Percentiles rank a stretch among this genome's conserved stretches.
Conservation (phyloP, 116 monocot genomes). For the Papilionanthe hybrid region DNA sequence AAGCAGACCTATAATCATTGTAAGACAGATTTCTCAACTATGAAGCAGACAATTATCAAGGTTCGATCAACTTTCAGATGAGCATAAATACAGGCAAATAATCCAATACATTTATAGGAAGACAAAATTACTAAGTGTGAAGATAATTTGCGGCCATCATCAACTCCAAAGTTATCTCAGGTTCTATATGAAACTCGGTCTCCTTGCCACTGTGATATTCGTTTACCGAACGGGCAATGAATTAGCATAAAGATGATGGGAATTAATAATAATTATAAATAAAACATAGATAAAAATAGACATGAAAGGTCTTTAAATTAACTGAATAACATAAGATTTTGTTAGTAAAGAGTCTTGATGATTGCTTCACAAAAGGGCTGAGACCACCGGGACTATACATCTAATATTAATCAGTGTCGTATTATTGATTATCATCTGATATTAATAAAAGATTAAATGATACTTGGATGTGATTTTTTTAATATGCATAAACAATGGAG, state of each 20-base stretch:
- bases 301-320: no score
- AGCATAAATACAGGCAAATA: neutral
- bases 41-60: neutral
- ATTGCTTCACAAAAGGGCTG: no score
- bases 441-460: no score
- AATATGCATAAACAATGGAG: no score
- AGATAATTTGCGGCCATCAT: slow-evolving; percentile 99
- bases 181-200: slow-evolving; percentile 90
- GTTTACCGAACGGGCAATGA: neutral
- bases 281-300: neutral
- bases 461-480: no score
- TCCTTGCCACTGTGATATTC: slow-evolving; percentile 76
- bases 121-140: slow-evolving; percentile 13
- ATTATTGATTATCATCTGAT: no score
- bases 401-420: no score
- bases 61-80: neutral
- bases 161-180: slow-evolving; percentile 86
- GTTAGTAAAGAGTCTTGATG: no score
- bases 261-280: neutral
- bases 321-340: no score
- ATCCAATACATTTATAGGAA: neutral
- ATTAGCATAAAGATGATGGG: neutral
- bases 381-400: no score
- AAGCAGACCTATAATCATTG: neutral
- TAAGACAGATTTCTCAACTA: neutral